Evolutionary conservation across 2,329 filamentous ascomycete genomes (phyloP), one percentile per base, ranked within the genome.

Genomic region (Ascochyta koolunga): DNA sequence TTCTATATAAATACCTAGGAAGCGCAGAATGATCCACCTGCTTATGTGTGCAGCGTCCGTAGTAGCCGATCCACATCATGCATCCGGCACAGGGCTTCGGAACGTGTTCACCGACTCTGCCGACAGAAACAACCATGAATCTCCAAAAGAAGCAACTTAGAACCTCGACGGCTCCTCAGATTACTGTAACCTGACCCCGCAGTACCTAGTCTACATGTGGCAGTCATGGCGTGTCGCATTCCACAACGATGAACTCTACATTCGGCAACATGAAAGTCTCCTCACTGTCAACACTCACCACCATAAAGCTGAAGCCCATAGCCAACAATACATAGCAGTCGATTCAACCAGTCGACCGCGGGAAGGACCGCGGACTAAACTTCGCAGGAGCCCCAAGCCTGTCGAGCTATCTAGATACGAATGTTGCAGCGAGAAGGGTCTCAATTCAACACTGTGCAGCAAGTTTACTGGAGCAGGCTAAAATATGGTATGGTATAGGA

Each of bases 301-400:
- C 22, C 10, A 22, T 40, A 10, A 51, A 33, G 35, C 48, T 45
- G 48, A 45, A 37, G 27, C 18, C 16, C 8, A 25, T 8, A n/a
- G 44, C 36, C 18, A 19, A n/a, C n/a, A n/a, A n/a, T 24, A 10
- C 18, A 18, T 21, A 8, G 2, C 11, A 37, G 19, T 11, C 19
- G 19, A 10, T 5, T 21, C 43, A 48, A 29, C 38, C 33, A 38
- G 27, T 22, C 16, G 24, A 38, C 44, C 21, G 37, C 37, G 44
- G 44, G 38, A 54, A 43, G 50, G 32, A 39, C 50, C 39, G 50
- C 50, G 50, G 50, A 54, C 50, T 21, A 43, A 32, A 48, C 32
- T 54, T 43, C 50, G 50, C 40, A 18, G 9, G 15, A 29, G n/a
- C 27, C 25, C 38, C 50, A 38, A 43, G 36, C 29, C 31, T 32